Base-by-base conservation (phyloP, 1,284 basidiomycete species). In the Paramarasmius palmivorus region DNA sequence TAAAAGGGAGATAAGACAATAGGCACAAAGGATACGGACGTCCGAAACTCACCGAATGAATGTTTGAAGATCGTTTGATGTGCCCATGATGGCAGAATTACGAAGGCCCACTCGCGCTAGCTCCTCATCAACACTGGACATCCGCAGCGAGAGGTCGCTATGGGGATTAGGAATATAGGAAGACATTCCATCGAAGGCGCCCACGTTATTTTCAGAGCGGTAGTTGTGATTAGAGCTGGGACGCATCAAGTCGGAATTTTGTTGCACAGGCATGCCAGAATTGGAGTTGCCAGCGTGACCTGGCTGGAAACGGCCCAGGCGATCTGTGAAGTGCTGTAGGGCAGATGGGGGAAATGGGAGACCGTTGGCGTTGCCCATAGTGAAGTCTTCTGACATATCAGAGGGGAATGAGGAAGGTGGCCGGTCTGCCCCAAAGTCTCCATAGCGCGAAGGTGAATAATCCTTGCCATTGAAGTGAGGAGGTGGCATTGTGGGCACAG, bases 11-110 rank as follows among this genome's bases (percentile, higher is more conserved):
- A 62, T 41, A 40, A 40, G 35, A 12, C n/a, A 55, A 19, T 10
- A 38, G 36, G 15, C 32, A 46, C 14, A 29, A 53, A 15, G 14
- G 37, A 34, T 12, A 34, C 42, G 36, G 34, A n/a, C 23, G 39
- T 17, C n/a, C 23, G 35, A 55, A 55, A 68, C 74, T 61, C 68
- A 88, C 88, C 89, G 80, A 67, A 92, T 90, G 68, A 90, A 92
- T 6, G 87, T 83, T 65, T 89, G 86, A 35, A 92, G 71, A 69
- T 92, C 89, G 57, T 76, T 86, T 15, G 86, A 82, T 38, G 77
- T 71, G 37, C 81, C 82, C 69, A 84, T 80, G 50, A 81, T 77
- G 36, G 77, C 73, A 41, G 75, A 75, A 6, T 73, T 72, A 50
- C 82, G 80, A 44, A 88, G 76, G 57, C 84, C 85, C 74, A 90